Base-by-base conservation (phyloP, 768 basidiomycete genomes). In the Naematelia encephala region DNA sequence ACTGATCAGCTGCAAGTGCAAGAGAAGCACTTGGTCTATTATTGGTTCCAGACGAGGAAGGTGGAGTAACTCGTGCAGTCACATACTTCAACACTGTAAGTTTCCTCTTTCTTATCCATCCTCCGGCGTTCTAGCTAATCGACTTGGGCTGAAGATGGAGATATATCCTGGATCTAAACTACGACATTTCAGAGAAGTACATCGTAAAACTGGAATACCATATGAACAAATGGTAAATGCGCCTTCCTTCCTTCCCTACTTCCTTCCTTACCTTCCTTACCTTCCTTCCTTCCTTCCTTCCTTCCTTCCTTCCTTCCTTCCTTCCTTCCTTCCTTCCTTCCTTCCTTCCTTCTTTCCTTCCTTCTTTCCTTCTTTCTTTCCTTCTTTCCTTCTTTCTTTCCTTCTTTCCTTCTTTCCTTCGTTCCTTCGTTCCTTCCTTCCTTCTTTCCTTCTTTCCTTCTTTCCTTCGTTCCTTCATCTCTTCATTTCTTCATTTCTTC, bases 221-320 rank as follows among this genome's bases (percentile, higher is more conserved):
- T 91, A 89, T 68, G 82, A 82, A 5, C 85, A 90, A 62, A 91
- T 91, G 89, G 88, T 87, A 46, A 21, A 80, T 62, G 25, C 23
- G 45, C 21, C 47, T 2, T 52, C 43, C 5, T 26, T 21, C 21
- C 39, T 46, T 12, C 5, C 48, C 16, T 26, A 5, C 26, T 51
- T 29, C 14, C n/a, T n/a, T n/a, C n/a, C n/a, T n/a, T n/a, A n/a
- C n/a, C n/a, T n/a, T n/a, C n/a, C n/a, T n/a, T n/a, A 2, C 50
- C 14, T 4, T 1, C n/a, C 4, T 13, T 30, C 21, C 16, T 4
- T 51, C 39, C n/a, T 50, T n/a, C 27, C 62, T 67, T 56, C 62
- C 48, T 21, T 43, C 16, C 48, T 25, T 46, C 13, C 42, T n/a
- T n/a, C n/a, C n/a, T 12, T 21, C 50, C 21, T 23, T 22, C 46